A percentile compares a stretch with the other conserved stretches of the same genome.
Conservation (phyloP, 192 early-diverging fungal genomes). For the Coemansia reversa region DNA sequence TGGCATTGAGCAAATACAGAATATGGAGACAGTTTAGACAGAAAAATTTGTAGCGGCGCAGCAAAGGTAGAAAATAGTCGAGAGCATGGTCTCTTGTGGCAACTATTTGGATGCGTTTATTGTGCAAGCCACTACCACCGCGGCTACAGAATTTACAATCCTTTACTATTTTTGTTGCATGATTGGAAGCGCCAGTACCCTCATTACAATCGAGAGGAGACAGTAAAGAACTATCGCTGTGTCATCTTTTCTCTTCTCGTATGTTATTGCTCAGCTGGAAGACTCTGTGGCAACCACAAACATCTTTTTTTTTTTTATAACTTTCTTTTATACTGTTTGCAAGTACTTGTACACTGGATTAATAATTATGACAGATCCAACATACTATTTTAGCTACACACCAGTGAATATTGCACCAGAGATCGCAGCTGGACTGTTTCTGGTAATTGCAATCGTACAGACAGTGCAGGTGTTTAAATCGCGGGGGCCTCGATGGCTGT, state of each 20-base stretch:
- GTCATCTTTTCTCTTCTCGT: neutral
- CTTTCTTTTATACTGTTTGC: neutral
- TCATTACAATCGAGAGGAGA: neutral
- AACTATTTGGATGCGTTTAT: neutral
- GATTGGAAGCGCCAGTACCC: neutral
- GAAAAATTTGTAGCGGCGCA: neutral
- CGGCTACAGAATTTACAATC: neutral
- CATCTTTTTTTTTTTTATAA: neutral
- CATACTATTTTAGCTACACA: slow-evolving; percentile 30
- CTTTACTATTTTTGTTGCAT: neutral
- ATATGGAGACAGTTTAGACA: neutral
- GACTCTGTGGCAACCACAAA: neutral
- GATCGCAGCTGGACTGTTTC: slow-evolving; percentile 16
- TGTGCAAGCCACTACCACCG: neutral
- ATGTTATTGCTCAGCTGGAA: neutral
- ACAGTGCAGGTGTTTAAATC: slow-evolving; percentile 20
- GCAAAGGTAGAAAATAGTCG: neutral
- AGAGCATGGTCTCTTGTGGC: neutral
- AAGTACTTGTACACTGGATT: neutral
- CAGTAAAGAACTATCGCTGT: neutral
- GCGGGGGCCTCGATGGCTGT: slow-evolving; percentile 21
- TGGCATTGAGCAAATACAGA: neutral
- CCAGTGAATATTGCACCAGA: slow-evolving; percentile 43
- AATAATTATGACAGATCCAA: slow-evolving; percentile 6
- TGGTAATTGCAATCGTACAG: slow-evolving; percentile 1